A percentile compares a stretch with the other conserved stretches of the same genome.
These are phyloP conservation scores for Pythium utonaiense DNA, from an alignment of 352 stramenopile species.

Conservation along the genomic window DNA sequence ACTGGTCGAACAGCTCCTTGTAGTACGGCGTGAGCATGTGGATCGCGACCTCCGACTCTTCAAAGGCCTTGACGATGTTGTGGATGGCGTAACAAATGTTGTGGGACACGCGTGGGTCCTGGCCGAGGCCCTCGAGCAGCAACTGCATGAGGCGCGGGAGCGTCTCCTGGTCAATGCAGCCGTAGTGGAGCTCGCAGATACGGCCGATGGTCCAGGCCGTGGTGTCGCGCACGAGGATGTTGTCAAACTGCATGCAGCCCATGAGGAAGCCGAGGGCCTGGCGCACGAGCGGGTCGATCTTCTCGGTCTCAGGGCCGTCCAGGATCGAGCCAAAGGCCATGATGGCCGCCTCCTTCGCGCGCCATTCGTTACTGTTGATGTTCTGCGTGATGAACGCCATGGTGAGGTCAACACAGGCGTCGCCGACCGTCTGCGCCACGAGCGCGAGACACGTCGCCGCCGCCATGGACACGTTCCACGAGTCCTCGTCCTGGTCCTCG, in stretches of 20 bases:
- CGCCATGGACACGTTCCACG: constrained; percentile 94
- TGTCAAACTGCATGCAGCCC: constrained; percentile 86
- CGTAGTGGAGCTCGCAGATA: constrained; percentile 95
- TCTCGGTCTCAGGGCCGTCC: constrained; percentile 88
- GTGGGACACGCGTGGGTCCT: constrained; percentile 89
- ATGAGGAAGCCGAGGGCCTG: constrained; percentile 93
- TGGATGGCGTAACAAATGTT: constrained; percentile 96
- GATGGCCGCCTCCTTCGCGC: constrained; percentile 93
- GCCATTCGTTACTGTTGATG: constrained; percentile 94
- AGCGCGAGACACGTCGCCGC: constrained; percentile 91
- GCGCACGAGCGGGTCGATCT: constrained; percentile 90
- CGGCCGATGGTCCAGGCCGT: constrained; percentile 95
- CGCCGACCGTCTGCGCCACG: constrained; percentile 91
- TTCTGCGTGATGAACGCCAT: constrained; percentile 95
- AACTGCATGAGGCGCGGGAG: constrained; percentile 87
- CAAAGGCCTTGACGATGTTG: constrained; percentile 94
- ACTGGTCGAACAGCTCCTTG: constrained; percentile 88
- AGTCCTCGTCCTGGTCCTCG: constrained; percentile 92
- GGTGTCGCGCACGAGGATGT: constrained; percentile 94
- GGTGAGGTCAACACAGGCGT: constrained; percentile 88
- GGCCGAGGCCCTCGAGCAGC: constrained; percentile 80
- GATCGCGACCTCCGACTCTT: constrained; percentile 64
- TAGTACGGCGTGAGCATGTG: constrained; percentile 93
- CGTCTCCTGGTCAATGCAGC: constrained; percentile 87
- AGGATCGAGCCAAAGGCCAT: constrained; percentile 97